Evolutionary conservation across 257 asterid genomes (phyloP), one percentile per base, ranked within the genome.

Genomic region (Capsicum pubescens): DNA sequence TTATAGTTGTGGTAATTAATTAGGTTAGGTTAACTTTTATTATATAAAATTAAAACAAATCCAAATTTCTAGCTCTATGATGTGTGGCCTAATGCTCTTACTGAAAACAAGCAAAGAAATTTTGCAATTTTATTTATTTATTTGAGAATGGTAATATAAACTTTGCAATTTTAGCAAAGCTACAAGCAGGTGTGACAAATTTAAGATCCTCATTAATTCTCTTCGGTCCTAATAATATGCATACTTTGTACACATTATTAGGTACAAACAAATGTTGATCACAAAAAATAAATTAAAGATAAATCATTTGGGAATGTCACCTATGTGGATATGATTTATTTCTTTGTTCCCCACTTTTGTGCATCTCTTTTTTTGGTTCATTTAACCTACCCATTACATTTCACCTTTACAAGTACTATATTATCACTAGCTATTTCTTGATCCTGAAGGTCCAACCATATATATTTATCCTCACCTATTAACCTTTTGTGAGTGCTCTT

Each of bases 351-450:
- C 64, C 50, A 77, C 82, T 54, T 76, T 32, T 32, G 14, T 77
- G 64, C 26, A 26, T 77, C 64, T 26, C 32, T 6, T 77, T 77
- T 77, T 77, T 77, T 54, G 64, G 82, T 77, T 77, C 82, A 77
- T 77, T 77, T 77, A 77, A 77, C 64, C 82, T 77, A 32, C 7
- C 44, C 82, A 77, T 26, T 77, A 54, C 48, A 21, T 77, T 77
- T 77, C 61, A 8, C 82, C 26, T 8, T 52, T 77, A 39, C 44
- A 52, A 44, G 50, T 54, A 54, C 16, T 14, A 76, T 12, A 36
- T 68, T 68, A 17, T 68, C 52, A 39, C 77, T 69, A 39, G 14
- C 63, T 76, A 50, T 74, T 52, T 76, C 81, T 52, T 76, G 26
- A 61, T 52, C 61, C 21, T 76, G 14, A 21, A 74, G 6, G 60